Percentiles rank a stretch among this genome's conserved stretches.
Evolutionary conservation across 257 asterid genomes (phyloP).

Genomic region (Scutellaria galericulata): DNA sequence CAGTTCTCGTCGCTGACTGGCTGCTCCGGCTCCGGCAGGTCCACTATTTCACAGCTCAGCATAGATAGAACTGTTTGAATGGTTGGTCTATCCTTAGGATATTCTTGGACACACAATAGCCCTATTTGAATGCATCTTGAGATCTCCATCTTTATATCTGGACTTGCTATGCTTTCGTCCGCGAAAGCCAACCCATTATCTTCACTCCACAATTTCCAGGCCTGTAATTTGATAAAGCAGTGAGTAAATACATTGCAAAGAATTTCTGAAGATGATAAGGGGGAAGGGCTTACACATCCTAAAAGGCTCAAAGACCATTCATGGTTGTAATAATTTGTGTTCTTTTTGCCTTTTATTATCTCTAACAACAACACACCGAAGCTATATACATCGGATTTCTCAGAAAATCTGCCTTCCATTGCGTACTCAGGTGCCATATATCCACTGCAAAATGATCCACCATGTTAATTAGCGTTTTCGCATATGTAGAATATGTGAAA

Average conservation of each 20-base stretch:
- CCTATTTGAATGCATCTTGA: constrained; percentile 55
- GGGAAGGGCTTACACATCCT: constrained; percentile 44
- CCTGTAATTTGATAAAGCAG: constrained; percentile 43
- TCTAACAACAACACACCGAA: constrained; percentile 56
- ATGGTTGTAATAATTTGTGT: constrained; percentile 42
- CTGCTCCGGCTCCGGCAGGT: constrained; percentile 43
- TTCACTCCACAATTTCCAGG: constrained; percentile 62
- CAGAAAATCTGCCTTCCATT: constrained; percentile 54
- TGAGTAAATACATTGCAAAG: neutral
- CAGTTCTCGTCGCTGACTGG: constrained; percentile 51
- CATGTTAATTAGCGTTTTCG: neutral
- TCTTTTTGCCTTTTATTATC: constrained; percentile 52
- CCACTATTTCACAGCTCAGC: constrained; percentile 43
- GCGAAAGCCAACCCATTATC: constrained; percentile 42
- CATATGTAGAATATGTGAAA: no score
- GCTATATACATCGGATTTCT: constrained; percentile 57
- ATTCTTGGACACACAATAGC: constrained; percentile 58
- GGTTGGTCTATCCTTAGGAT: constrained; percentile 45
- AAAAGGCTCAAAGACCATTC: constrained; percentile 50
- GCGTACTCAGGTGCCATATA: constrained; percentile 72
- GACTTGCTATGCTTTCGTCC: constrained; percentile 42
- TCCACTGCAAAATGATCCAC: constrained; percentile 45
- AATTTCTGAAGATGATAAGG: neutral
- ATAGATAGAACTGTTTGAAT: constrained; percentile 48
- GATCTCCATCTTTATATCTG: constrained; percentile 31